Conservation (phyloP, 495 filamentous ascomycete species). For the Echria macrotheca region DNA sequence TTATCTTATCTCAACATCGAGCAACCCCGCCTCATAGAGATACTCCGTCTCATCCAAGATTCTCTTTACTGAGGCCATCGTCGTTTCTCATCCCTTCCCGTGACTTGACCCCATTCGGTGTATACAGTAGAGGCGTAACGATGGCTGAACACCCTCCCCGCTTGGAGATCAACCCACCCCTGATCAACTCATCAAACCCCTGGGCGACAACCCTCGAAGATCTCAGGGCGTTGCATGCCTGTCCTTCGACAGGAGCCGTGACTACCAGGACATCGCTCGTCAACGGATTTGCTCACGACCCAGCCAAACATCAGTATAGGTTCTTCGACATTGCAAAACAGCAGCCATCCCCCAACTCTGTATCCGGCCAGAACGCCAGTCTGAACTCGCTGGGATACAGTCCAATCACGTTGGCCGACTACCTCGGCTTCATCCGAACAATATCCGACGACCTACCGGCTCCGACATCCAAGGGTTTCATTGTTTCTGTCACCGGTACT, state of each 20-base stretch:
- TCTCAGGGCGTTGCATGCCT: conserved; percentile 50
- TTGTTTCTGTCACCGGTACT: conserved; percentile 64
- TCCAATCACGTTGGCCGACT: conserved; percentile 58
- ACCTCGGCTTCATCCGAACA: conserved; percentile 47
- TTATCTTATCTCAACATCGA: conserved; percentile 19
- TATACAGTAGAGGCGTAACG: too few relatives aligned
- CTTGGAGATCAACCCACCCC: conserved; percentile 50
- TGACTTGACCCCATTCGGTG: too few relatives aligned
- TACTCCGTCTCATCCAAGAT: too few relatives aligned
- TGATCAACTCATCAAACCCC: conserved; percentile 65
- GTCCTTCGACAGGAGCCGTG: conserved; percentile 58
- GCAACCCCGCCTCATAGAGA: neutral
- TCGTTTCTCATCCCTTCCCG: too few relatives aligned
- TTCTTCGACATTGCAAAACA: conserved; percentile 56
- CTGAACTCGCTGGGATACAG: conserved; percentile 69
- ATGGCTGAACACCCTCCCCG: too few relatives aligned
- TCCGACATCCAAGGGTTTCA: conserved; percentile 49
- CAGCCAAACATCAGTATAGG: conserved; percentile 56
- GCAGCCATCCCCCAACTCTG: neutral
- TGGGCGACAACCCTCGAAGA: conserved; percentile 62
- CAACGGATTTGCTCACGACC: conserved; percentile 54
- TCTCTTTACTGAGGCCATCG: neutral
- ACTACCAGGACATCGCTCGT: conserved; percentile 62
- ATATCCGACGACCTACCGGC: conserved; percentile 29
- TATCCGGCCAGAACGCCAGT: conserved; percentile 41